Evolutionary conservation across 306 rosid species (phyloP).

Genomic region (Medicago arabica): DNA sequence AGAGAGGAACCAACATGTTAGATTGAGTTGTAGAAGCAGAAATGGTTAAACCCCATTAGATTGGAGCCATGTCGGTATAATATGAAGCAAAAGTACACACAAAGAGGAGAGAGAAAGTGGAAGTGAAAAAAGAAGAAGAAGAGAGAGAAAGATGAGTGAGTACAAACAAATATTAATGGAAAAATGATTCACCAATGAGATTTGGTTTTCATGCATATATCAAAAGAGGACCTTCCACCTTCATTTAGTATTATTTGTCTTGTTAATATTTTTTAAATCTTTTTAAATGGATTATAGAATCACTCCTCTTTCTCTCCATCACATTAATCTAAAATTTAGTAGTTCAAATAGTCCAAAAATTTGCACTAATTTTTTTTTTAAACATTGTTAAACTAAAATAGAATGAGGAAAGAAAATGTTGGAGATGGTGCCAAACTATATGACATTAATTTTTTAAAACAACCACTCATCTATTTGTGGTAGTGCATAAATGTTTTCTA

Average conservation of each 20-base stretch:
- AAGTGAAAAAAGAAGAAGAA: background rate
- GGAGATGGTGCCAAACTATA: constrained; percentile 33
- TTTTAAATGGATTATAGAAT: constrained; percentile 30
- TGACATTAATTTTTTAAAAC: constrained; percentile 34
- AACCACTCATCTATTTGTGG: constrained; percentile 35
- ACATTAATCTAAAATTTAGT: background rate
- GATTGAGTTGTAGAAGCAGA: constrained; percentile 38
- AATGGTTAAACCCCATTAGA: constrained; percentile 62
- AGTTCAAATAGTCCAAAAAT: constrained; percentile 5
- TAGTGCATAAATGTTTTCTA: constrained; percentile 14
- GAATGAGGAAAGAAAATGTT: constrained; percentile 24
- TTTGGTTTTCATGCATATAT: constrained; percentile 42
- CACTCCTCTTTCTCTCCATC: constrained; percentile 1
- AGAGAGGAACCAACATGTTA: constrained; percentile 41
- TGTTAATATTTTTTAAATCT: constrained; percentile 15
- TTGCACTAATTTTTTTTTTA: background rate
- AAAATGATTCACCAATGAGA: constrained; percentile 42
- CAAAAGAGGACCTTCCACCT: constrained; percentile 35
- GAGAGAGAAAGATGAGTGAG: constrained; percentile 15
- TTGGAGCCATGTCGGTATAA: constrained; percentile 65
- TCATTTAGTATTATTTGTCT: constrained; percentile 35
- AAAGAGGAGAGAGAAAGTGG: constrained; percentile 32
- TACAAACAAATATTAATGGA: constrained; percentile 43
- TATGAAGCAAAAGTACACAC: constrained; percentile 43
- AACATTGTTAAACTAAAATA: background rate